Base-by-base conservation (phyloP, 139 green algal genomes). In the Tetradesmus lagerheimii region DNA sequence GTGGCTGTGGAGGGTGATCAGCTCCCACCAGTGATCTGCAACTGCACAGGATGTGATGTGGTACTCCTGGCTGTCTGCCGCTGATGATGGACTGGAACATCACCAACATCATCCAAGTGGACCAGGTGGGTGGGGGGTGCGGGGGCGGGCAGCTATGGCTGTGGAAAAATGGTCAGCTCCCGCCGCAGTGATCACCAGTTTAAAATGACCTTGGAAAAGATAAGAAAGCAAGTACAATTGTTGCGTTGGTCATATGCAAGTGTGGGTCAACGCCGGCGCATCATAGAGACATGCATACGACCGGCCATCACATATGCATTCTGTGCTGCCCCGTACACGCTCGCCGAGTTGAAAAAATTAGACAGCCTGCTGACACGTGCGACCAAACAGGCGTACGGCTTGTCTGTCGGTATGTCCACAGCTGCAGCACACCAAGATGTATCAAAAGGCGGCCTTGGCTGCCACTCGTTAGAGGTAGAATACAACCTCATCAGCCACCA, bases 231-330 rank as follows among this genome's bases (percentile, higher is more conserved):
- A 34, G 35, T 50, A 14, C n/a, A 76, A 25, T 39, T 8, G 14
- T 16, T 87, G 82, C n/a, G 11, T 29, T 25, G 35, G 27, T 87
- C 82, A 47, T 87, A 87, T 37, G 82, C 82, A 35, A 87, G 53
- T 16, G 50, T 20, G 18, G 12, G 31, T 11, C 82, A 87, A 78
- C 57, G 62, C n/a, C 47, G 16, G n/a, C 31, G 78, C 9, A 84
- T 84, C 9, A 87, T 87, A 78, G 57, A 87, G n/a, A 87, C 53
- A 31, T 78, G 82, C 35, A 87, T 87, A 1, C 47, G 82, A 15
- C 53, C 53, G 37, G 37, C 53, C 16, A 31, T 87, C 29, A 78
- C 53, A 45, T 87, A 87, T 34, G 41, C 12, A 47, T 47, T 87
- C 35, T 62, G 41, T 16, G 82, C 31, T 9, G 31, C 82, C 8